phyloP scores from a whole-genome alignment of 2,329 filamentous ascomycete genomes.

The Fusarium decemcellulare region DNA sequence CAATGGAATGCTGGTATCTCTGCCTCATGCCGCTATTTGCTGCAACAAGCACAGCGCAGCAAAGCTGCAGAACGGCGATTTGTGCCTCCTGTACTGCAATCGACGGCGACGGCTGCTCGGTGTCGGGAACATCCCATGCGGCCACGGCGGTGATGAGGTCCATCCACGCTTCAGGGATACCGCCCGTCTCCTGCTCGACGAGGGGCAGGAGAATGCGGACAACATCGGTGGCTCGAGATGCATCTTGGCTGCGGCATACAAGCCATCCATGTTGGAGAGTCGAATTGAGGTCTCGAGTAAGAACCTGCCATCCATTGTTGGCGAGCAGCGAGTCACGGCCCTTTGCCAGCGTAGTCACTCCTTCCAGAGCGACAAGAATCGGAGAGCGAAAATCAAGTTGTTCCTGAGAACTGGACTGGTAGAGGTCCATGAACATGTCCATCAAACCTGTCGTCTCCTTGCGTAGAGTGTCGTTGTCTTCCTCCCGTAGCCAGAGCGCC shows the following conservation, averaged over 20 bases:
- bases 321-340: conserved; percentile 64
- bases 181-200: conserved; percentile 61
- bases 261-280: conserved; percentile 56
- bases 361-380: conserved; percentile 72
- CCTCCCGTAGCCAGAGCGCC: conserved; percentile 78
- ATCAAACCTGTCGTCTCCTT: conserved; percentile 70
- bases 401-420: conserved; percentile 55
- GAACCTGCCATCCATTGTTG: conserved; percentile 67
- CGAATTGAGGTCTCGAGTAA: conserved; percentile 64
- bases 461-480: conserved; percentile 72
- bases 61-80: conserved; percentile 69
- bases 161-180: conserved; percentile 70
- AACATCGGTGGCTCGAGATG: conserved; percentile 67
- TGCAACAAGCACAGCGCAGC: conserved; percentile 64
- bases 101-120: conserved; percentile 23
- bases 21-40: conserved; percentile 62
- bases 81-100: conserved; percentile 62
- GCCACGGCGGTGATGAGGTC: conserved; percentile 65
- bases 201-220: conserved; percentile 69
- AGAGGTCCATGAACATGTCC: conserved; percentile 76
- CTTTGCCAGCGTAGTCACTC: conserved; percentile 63
- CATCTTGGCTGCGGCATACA: conserved; percentile 45
- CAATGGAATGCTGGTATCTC: conserved; percentile 66
- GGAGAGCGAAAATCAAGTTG: conserved; percentile 69
- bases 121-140: conserved; percentile 60